Base-by-base conservation (phyloP, 257 asterid species). In the Nicotiana obtusifolia region DNA sequence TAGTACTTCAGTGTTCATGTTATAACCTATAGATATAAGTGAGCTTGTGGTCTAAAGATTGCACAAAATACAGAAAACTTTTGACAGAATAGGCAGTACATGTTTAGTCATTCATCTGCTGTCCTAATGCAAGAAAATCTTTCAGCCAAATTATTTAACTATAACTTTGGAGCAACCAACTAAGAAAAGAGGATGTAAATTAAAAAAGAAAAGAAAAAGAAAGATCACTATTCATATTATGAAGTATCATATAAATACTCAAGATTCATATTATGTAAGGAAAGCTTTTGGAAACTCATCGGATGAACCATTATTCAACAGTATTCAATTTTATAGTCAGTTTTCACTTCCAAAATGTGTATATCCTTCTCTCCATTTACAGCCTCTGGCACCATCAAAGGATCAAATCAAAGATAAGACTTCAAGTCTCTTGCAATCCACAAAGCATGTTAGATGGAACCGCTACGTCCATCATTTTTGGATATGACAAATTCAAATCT, bases 371-470 rank as follows among this genome's bases (percentile, higher is more conserved):
- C 79, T 4, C 0, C 15, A 49, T 73, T 44, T 73, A 73, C 79
- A 24, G 24, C 20, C 4, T 73, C 62, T 24, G 41, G 24, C 9
- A 49, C 24, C 59, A 22, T 73, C 15, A 44, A 47, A 44, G 19
- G 35, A 73, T 73, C 15, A 71, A 28, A 24, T 73, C 79, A 44
- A 7, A 73, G 62, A 71, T 7, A 57, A 47, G 44, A 71, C 47
- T 88, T 84, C 22, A 41, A 41, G 65, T 68, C 20, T 92, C 98
- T 92, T 94, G 99, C 89, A 91, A 76, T 13, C 99, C 99, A 66
- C 99, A 96, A 68, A 93, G 89, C 97, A 93, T 87, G 88, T 96
- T 94, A 53, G 97, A 97, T 60, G 99, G 98, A 81, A 94, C 98
- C 3, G 98, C 98, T 33, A 88, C 60, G 77, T 96, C 95, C 17